These are phyloP conservation scores for Trypanosoma rangeli DNA, from an alignment of 208 protist species.

Conservation along the genomic window DNA sequence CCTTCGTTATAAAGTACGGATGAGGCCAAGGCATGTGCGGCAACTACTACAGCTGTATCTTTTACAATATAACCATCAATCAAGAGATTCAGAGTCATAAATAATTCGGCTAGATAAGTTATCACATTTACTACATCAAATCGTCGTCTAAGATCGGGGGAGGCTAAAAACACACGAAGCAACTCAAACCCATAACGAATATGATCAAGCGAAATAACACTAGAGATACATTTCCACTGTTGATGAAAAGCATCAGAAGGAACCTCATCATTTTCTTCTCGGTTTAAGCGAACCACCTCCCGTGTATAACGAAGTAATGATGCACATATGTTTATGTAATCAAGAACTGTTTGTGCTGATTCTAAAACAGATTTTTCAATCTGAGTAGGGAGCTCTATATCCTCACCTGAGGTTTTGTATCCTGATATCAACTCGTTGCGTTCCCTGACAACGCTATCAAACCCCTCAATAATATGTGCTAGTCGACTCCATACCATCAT, in stretches of 20 bases:
- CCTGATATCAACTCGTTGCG: conserved; percentile 60
- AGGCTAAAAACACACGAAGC: conserved; percentile 63
- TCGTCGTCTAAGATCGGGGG: conserved; percentile 58
- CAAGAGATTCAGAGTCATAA: conserved; percentile 73
- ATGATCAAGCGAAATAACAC: conserved; percentile 72
- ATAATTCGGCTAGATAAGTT: conserved; percentile 70
- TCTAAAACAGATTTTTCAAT: conserved; percentile 58
- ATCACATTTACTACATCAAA: conserved; percentile 54
- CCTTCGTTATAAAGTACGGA: conserved; percentile 83
- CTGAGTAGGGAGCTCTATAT: conserved; percentile 55
- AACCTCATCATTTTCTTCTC: conserved; percentile 33
- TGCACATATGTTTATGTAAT: conserved; percentile 68
- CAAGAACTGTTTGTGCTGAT: conserved; percentile 43
- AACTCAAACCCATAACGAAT: conserved; percentile 64
- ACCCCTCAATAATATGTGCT: conserved; percentile 31
- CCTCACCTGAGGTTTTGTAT: conserved; percentile 63
- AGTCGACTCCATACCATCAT: conserved; percentile 58
- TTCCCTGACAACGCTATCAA: conserved; percentile 64
- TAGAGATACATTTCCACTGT: conserved; percentile 79
- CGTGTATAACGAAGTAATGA: conserved; percentile 72
- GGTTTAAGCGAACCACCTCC: conserved; percentile 51
- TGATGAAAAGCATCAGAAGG: conserved; percentile 53
- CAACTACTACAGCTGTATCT: conserved; percentile 58
- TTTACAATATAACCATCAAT: conserved; percentile 72
- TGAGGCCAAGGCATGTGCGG: conserved; percentile 81